Conservation (phyloP, 352 stramenopile genomes). For the Phytophthora capsici region DNA sequence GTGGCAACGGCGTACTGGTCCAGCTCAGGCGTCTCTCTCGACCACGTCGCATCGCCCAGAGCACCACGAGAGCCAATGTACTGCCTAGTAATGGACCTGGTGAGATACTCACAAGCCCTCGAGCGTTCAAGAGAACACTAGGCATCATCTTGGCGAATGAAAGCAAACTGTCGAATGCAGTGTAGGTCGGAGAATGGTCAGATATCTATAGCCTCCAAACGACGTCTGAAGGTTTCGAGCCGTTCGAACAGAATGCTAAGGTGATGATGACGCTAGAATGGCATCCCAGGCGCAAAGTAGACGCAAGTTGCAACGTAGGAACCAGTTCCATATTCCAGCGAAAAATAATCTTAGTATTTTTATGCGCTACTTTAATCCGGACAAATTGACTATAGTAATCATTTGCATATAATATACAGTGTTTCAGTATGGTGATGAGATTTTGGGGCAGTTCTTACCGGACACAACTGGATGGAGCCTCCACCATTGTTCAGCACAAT, state of each 20-base stretch:
- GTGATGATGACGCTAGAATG: not conserved
- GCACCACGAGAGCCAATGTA: slow-evolving; percentile 25
- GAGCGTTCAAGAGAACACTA: slow-evolving; percentile 7
- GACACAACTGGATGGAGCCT: not conserved
- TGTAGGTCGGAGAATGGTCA: slow-evolving; percentile 8
- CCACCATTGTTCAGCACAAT: slow-evolving; percentile 15
- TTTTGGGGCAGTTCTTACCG: not conserved
- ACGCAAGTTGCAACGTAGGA: too few relatives aligned
- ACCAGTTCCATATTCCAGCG: too few relatives aligned
- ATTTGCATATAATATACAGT: not conserved
- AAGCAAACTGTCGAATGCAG: not conserved
- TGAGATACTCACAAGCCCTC: slow-evolving; percentile 13
- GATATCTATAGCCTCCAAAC: not conserved
- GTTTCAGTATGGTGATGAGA: not conserved
- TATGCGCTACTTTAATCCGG: not conserved
- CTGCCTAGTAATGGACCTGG: slow-evolving; percentile 32
- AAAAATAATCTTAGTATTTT: too few relatives aligned
- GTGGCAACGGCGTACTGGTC: slow-evolving; percentile 29
- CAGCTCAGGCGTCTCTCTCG: slow-evolving; percentile 19
- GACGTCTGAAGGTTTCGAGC: slow-evolving; percentile 10
- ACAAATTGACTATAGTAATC: slow-evolving; percentile 3
- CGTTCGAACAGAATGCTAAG: slow-evolving; percentile 9
- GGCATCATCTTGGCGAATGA: slow-evolving; percentile 12
- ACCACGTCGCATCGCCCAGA: slow-evolving; percentile 27
- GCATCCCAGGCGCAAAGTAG: not conserved